Base-by-base conservation (phyloP, 305 asterid species). In the Fraxinus platypoda region DNA sequence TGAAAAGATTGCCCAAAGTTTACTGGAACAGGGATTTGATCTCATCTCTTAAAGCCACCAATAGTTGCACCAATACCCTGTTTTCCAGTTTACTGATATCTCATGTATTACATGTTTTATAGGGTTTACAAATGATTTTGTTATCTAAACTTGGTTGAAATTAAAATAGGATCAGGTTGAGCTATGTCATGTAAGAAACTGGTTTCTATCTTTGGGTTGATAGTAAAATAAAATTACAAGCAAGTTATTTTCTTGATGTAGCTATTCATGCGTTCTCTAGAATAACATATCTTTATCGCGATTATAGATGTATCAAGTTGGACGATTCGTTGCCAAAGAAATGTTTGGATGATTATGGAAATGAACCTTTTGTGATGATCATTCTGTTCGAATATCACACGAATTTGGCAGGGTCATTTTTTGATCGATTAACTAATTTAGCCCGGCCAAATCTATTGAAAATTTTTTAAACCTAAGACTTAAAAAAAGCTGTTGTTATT, bases 11-110 rank as follows among this genome's bases (percentile, higher is more conserved):
- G 97, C 98, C 2, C 90, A 91, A 77, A 81, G 83, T 82, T 88
- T 94, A 41, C 87, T 94, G 6, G 87, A 68, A 59, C 96, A 93
- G 81, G 98, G 97, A 76, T 90, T 86, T 72, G 92, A 88, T 30
- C 97, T 94, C 82, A 92, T 93, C 82, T 92, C 93, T 41, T 91
- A 88, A 81, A 31, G 72, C 66, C 73, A 37, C 30, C 25, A 11
- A 34, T 35, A 77, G 73, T 74, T 19, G 70, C 83, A 70, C 52
- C 75, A 19, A 26, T 35, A 57, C 0, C 26, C 12, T 25, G 2
- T 25, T 35, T 80, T 46, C 87, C 88, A 77, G 78, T 68, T 26
- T 54, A 31, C 41, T 41, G 2, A 34, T 76, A 66, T 76, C 78
- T 23, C 34, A 74, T 72, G 78, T 23, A 25, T 26, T 57, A 35